Conservation (phyloP, 257 asterid genomes). For the Vinca minor region DNA sequence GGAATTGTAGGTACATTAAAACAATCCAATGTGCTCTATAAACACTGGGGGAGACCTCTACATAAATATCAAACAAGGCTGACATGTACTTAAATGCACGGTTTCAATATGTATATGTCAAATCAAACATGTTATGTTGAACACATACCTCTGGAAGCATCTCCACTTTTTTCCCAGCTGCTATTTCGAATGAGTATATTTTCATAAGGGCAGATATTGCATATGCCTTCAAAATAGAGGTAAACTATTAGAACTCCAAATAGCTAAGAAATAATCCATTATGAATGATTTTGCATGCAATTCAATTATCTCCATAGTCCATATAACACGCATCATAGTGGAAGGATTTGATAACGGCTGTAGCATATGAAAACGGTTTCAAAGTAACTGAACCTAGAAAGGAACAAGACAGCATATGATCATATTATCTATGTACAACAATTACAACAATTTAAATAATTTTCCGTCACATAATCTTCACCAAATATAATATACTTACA, state of each 20-base stretch:
- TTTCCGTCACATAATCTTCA: neutral
- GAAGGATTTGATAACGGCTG: neutral
- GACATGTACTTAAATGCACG: too few relatives aligned
- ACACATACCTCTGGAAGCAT: constrained; percentile 73
- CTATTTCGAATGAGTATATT: constrained; percentile 87
- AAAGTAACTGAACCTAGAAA: neutral
- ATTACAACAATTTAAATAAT: neutral
- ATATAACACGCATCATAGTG: neutral
- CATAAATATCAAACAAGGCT: neutral
- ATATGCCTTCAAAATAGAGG: constrained; percentile 57
- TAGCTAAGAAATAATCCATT: constrained; percentile 10
- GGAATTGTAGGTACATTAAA: neutral
- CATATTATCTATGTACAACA: neutral
- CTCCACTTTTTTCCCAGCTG: constrained; percentile 85
- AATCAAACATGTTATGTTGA: constrained; percentile 1
- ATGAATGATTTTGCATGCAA: neutral
- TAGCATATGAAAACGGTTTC: neutral
- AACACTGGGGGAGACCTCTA: neutral
- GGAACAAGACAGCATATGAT: neutral
- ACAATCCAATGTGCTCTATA: neutral
- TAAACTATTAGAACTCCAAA: constrained; percentile 16
- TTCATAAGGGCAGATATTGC: constrained; percentile 84
- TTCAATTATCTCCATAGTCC: constrained; percentile 3
- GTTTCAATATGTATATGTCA: neutral
- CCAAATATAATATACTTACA: too few relatives aligned